Conservation (phyloP, 2,329 filamentous ascomycete species). For the Colletotrichum eleusines region DNA sequence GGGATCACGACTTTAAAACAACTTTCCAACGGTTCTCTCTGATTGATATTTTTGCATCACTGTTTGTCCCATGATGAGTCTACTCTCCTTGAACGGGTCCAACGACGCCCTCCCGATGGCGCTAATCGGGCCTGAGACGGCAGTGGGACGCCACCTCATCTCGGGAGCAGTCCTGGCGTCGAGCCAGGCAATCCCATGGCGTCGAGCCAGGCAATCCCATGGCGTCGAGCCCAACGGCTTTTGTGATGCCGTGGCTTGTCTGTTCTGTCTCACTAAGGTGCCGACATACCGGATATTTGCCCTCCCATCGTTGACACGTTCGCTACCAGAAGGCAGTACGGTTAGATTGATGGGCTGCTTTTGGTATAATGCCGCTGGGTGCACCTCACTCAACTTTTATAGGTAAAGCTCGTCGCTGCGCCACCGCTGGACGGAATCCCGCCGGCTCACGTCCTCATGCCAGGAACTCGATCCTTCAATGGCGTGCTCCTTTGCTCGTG, state of each 20-base stretch:
- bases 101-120: conserved; percentile 9
- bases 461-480: conserved; percentile 18
- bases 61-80: background rate
- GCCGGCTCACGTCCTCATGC: conserved; percentile 3
- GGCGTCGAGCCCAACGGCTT: conserved; percentile 18
- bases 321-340: too few species aligned
- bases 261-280: conserved; percentile 24
- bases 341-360: too few species aligned
- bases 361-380: too few species aligned
- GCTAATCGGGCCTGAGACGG: conserved; percentile 29
- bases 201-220: conserved; percentile 9
- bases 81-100: background rate
- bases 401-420: background rate
- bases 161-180: conserved; percentile 36
- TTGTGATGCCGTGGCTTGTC: conserved; percentile 34
- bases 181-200: conserved; percentile 16
- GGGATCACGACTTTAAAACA: too few species aligned
- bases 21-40: background rate
- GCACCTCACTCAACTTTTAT: background rate
- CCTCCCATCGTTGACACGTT: conserved; percentile 13
- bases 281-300: conserved; percentile 8
- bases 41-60: background rate
- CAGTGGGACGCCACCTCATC: conserved; percentile 39
- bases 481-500: background rate
- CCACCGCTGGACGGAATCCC: conserved; percentile 23